A percentile compares a stretch with the other conserved stretches of the same genome.
phyloP scores from a whole-genome alignment of 2,329 filamentous ascomycete genomes.

The Dryadomyces sulphureus region DNA sequence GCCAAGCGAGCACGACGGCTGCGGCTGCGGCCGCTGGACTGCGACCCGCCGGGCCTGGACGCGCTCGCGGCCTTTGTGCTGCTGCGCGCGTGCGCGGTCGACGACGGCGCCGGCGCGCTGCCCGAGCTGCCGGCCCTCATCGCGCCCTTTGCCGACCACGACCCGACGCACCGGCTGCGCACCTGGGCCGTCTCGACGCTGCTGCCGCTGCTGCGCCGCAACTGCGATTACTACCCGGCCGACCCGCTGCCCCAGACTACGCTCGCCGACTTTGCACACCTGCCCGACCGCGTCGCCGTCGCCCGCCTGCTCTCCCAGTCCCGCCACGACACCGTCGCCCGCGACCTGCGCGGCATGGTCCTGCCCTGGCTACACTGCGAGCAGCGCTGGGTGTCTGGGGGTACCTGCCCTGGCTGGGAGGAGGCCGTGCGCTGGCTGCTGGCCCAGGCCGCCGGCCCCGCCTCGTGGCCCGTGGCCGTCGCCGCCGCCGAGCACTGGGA shows the following conservation, averaged over 20 bases:
- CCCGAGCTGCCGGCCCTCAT: constrained; percentile 53
- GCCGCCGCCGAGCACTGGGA: constrained; percentile 56
- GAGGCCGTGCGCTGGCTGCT: constrained; percentile 54
- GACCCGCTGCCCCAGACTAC: constrained; percentile 28
- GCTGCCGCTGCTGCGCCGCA: constrained; percentile 53
- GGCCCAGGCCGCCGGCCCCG: constrained; percentile 33
- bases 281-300: constrained; percentile 45
- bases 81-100: constrained; percentile 52
- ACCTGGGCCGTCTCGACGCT: constrained; percentile 56
- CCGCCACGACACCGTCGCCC: constrained; percentile 30
- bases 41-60: constrained; percentile 28
- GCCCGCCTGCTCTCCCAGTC: constrained; percentile 46
- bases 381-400: constrained; percentile 44
- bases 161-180: constrained; percentile 37
- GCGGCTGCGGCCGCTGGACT: constrained; percentile 39
- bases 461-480: constrained; percentile 47
- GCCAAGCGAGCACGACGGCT: constrained; percentile 49
- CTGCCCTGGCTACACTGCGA: constrained; percentile 61
- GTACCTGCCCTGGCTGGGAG: constrained; percentile 50
- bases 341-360: constrained; percentile 53
- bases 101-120: constrained; percentile 57
- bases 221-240: constrained; percentile 53
- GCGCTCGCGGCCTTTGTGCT: constrained; percentile 41
- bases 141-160: constrained; percentile 48
- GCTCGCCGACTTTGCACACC: constrained; percentile 46